These are phyloP conservation scores for Hyphodiscus sp. DNA, from an alignment of 2,329 filamentous ascomycete species.

Conservation along the genomic window DNA sequence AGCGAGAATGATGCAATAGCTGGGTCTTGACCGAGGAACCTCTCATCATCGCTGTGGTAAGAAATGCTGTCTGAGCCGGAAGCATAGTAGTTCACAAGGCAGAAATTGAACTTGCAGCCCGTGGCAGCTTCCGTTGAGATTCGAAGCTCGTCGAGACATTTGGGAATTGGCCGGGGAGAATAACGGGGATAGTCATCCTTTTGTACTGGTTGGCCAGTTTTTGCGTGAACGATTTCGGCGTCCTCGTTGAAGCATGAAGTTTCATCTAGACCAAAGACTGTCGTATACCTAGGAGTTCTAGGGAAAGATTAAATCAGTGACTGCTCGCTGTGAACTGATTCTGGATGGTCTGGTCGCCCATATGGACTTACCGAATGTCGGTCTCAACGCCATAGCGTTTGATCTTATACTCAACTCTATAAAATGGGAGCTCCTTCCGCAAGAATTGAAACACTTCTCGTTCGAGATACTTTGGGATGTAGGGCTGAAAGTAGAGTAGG, in stretches of 20 bases:
- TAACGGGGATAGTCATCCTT: conserved; percentile 50
- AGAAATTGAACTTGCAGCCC: conserved; percentile 67
- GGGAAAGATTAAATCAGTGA: background rate
- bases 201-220: conserved; percentile 33
- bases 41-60: conserved; percentile 76
- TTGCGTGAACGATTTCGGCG: conserved; percentile 40
- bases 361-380: conserved; percentile 46
- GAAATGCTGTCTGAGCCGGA: conserved; percentile 69
- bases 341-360: conserved; percentile 6
- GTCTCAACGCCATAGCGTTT: conserved; percentile 58
- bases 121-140: conserved; percentile 59
- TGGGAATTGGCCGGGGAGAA: conserved; percentile 62
- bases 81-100: conserved; percentile 79
- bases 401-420: conserved; percentile 68
- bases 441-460: conserved; percentile 63
- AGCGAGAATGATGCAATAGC: conserved; percentile 71
- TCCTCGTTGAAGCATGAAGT: conserved; percentile 52
- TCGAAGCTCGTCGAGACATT: conserved; percentile 60
- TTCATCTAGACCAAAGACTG: conserved; percentile 52
- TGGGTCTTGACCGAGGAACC: conserved; percentile 63
- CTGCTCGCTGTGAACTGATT: background rate
- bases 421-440: conserved; percentile 65
- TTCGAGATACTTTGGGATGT: conserved; percentile 51
- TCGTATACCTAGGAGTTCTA: conserved; percentile 48
- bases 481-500: conserved; percentile 70